Base-by-base conservation (phyloP, 1,284 basidiomycete genomes). In the Cryptococcus deneoformans region DNA sequence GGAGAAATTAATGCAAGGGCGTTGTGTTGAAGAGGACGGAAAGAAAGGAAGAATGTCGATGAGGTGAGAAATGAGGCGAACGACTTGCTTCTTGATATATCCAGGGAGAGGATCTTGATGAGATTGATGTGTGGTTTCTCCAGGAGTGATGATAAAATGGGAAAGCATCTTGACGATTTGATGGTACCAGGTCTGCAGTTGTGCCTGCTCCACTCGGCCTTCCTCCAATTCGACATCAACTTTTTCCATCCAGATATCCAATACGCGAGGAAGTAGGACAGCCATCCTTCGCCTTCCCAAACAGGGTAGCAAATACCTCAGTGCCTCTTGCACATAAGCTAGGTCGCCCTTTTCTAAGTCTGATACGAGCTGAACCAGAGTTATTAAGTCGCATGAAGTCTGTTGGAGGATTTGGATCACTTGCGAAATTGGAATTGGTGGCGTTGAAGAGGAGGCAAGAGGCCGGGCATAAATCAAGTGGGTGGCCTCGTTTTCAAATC, bases 11-110 rank as follows among this genome's bases (percentile, higher is more conserved):
- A 40, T 36, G 59, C 34, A 8, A 43, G 52, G 12, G 39, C 45
- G 42, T 52, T 47, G 11, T 10, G 36, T 20, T 39, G 61, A 64
- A 3, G 57, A 49, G 8, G 57, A 59, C 14, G 62, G 62, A 14
- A 59, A 35, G 6, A 44, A n/a, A 6, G 29, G 16, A 7, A 63
- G 44, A 2, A 20, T 56, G 9, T 49, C 36, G 11, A 60, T 16
- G 8, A 63, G 45, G 16, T 58, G 56, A 6, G 48, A 20, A 2
- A 50, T 39, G 11, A 60, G 14, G 29, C 24, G 20, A 11, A 45
- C 37, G n/a, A 56, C 42, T 39, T 58, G 38, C 2, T 53, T 9
- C 16, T 49, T 16, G 3, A 63, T 45, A 3, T 52, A 40, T 8
- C 35, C 14, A 24, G 58, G 61, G 14, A 63, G 48, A 8, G 53